Conservation (phyloP, 768 basidiomycete species). For the Mycena venus region DNA sequence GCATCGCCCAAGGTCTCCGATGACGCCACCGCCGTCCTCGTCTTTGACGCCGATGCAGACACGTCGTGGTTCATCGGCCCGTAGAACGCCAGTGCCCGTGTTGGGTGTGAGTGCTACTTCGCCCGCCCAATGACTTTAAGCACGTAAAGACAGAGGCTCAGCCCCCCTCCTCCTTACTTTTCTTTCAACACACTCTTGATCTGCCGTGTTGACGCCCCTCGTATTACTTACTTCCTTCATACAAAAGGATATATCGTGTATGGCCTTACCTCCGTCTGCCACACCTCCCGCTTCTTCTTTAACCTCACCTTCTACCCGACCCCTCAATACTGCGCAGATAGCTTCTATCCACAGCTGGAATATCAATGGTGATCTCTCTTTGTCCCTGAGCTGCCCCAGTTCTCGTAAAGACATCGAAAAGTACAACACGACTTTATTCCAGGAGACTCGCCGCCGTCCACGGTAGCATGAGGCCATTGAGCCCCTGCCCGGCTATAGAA, state of each 20-base stretch:
- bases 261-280: background rate
- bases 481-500: background rate
- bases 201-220: background rate
- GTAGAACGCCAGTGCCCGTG: background rate
- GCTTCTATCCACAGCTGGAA: background rate
- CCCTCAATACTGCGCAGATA: background rate
- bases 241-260: background rate
- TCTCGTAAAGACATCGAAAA: background rate
- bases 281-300: background rate
- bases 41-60: background rate
- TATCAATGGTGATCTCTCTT: background rate
- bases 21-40: background rate
- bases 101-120: background rate
- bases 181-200: background rate
- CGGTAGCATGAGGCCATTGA: background rate
- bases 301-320: background rate
- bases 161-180: background rate
- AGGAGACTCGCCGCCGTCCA: background rate
- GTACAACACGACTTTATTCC: background rate
- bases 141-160: conserved; percentile 13
- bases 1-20: background rate
- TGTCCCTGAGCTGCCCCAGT: background rate
- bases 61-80: background rate
- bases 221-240: background rate
- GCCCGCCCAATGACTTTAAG: background rate